Evolutionary conservation across 768 basidiomycete genomes (phyloP).

Genomic region (Kwoniella europaea): DNA sequence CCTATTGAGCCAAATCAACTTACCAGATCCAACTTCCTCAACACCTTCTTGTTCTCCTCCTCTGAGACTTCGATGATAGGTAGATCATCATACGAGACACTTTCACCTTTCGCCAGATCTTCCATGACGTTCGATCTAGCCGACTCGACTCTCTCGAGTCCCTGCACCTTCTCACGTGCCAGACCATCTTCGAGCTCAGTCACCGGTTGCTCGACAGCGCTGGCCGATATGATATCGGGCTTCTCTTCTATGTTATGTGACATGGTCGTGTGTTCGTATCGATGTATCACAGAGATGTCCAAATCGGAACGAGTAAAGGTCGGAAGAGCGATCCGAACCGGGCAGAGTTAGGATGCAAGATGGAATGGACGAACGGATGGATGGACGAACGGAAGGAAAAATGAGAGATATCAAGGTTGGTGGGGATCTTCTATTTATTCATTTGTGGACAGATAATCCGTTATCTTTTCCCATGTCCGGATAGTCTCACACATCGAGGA

Average conservation of each 20-base stretch:
- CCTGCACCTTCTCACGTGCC: conserved; percentile 11
- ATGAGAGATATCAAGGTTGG: not conserved
- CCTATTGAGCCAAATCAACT: not conserved
- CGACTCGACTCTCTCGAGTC: conserved; percentile 26
- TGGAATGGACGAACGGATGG: not conserved
- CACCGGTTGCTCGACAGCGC: not conserved
- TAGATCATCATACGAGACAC: conserved; percentile 26
- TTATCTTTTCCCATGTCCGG: not conserved
- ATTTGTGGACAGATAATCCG: not conserved
- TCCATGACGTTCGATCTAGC: conserved; percentile 27
- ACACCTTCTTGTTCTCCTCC: conserved; percentile 33
- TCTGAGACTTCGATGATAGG: conserved; percentile 26
- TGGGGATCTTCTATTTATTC: not conserved
- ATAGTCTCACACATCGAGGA: not conserved
- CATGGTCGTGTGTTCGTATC: not conserved
- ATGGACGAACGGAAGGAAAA: not conserved
- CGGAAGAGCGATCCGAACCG: too few species aligned
- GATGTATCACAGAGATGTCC: too few species aligned
- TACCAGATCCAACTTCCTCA: conserved; percentile 38
- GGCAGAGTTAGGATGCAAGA: not conserved
- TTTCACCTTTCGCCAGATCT: conserved; percentile 29
- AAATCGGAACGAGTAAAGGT: too few species aligned
- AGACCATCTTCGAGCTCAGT: not conserved
- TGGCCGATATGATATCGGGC: not conserved
- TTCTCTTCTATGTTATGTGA: conserved; percentile 6